Conservation (phyloP, 345 rosid species). For the Stellera chamaejasme region DNA sequence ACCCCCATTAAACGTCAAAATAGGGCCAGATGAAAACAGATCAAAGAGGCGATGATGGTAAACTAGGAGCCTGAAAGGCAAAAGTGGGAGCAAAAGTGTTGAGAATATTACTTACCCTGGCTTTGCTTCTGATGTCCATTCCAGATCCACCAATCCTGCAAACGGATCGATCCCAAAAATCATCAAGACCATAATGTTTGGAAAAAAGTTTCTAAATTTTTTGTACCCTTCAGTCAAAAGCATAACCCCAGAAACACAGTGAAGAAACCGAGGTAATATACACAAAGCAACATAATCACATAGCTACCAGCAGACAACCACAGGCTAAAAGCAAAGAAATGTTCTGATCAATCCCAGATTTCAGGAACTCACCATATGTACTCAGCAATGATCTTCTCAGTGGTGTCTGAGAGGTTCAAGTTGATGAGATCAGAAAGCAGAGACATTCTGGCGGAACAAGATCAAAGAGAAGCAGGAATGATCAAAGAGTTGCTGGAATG, state of each 20-base stretch:
- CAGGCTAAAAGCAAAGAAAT: no score
- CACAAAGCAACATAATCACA: no score
- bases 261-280: no score
- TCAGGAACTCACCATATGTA: conserved; percentile 63
- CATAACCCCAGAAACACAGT: no score
- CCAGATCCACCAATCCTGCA: conserved; percentile 83
- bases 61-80: background rate
- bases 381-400: conserved; percentile 75
- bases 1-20: background rate
- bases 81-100: background rate
- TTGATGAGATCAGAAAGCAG: conserved; percentile 69
- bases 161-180: background rate
- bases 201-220: no score
- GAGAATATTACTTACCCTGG: conserved; percentile 34
- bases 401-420: conserved; percentile 63
- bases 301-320: background rate
- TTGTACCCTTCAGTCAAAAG: no score
- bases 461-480: conserved; percentile 6
- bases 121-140: conserved; percentile 87
- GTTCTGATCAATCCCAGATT: no score
- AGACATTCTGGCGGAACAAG: conserved; percentile 31
- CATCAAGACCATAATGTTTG: background rate
- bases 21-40: background rate
- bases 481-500: background rate
- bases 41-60: background rate